Evolutionary conservation across 805 yeast genomes (phyloP).

Genomic region (Zygotorulaspora sp.): DNA sequence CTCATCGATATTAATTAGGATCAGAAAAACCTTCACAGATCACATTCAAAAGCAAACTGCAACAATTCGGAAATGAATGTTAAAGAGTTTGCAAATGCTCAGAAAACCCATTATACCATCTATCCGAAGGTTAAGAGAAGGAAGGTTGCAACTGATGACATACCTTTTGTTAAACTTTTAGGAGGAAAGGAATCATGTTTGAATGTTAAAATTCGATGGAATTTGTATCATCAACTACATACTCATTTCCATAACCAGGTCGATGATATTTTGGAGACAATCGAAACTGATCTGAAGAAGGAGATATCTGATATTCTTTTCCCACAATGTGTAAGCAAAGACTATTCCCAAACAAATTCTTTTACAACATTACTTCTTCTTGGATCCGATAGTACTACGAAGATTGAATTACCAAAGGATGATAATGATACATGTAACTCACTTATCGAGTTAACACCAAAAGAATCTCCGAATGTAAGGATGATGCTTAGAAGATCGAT

Average conservation of each 20-base stretch:
- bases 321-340: constrained; percentile 7
- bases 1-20: too few species aligned
- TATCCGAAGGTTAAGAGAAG: constrained; percentile 20
- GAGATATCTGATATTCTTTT: constrained; percentile 29
- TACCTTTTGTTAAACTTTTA: constrained; percentile 42
- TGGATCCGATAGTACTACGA: constrained; percentile 43
- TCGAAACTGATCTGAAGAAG: constrained; percentile 36
- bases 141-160: constrained; percentile 13
- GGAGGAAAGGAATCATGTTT: constrained; percentile 42
- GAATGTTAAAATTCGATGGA: constrained; percentile 39
- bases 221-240: constrained; percentile 36
- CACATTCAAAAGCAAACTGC: too few species aligned
- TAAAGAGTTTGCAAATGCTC: constrained; percentile 33
- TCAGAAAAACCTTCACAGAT: too few species aligned
- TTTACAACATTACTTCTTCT: constrained; percentile 39
- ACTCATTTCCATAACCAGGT: constrained; percentile 33
- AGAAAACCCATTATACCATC: constrained; percentile 27
- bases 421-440: constrained; percentile 21
- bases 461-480: constrained; percentile 37
- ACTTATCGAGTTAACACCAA: constrained; percentile 36
- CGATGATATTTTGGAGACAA: constrained; percentile 28
- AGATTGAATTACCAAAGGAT: constrained; percentile 34
- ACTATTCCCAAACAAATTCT: constrained; percentile 11
- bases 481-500: constrained; percentile 36
- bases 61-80: too few species aligned